These are phyloP conservation scores for Colletotrichum eremochloae DNA, from an alignment of 2,329 filamentous ascomycete species.

Conservation along the genomic window DNA sequence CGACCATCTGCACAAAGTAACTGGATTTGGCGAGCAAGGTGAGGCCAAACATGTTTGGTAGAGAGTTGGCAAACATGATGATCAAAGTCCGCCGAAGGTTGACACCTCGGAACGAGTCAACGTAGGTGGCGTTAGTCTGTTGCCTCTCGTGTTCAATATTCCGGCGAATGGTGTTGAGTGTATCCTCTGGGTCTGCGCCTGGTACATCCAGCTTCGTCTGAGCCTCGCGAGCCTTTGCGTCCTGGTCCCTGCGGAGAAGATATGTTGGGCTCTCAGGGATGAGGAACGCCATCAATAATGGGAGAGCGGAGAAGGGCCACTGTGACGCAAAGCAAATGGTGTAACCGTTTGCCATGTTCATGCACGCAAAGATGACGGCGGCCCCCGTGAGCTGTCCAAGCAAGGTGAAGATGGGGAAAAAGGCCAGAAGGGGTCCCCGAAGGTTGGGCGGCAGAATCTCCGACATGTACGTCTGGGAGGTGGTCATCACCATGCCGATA, in stretches of 20 bases:
- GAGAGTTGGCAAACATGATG: constrained; percentile 56
- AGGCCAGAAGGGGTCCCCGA: constrained; percentile 61
- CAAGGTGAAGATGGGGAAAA: constrained; percentile 63
- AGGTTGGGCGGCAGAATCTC: constrained; percentile 62
- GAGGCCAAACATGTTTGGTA: constrained; percentile 61
- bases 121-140: constrained; percentile 52
- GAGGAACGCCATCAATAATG: constrained; percentile 57
- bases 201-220: constrained; percentile 63
- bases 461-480: constrained; percentile 62
- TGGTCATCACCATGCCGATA: constrained; percentile 59
- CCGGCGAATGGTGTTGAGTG: constrained; percentile 59
- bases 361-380: constrained; percentile 54
- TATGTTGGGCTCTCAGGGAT: constrained; percentile 66
- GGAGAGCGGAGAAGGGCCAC: constrained; percentile 59
- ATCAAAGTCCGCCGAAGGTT: constrained; percentile 59
- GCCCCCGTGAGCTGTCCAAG: constrained; percentile 63
- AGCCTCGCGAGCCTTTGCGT: constrained; percentile 57
- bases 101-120: constrained; percentile 58
- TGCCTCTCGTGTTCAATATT: constrained; percentile 59
- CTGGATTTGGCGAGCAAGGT: constrained; percentile 58
- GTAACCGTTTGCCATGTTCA: constrained; percentile 52
- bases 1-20: constrained; percentile 56
- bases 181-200: constrained; percentile 54
- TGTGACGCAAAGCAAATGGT: constrained; percentile 58
- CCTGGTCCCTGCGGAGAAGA: constrained; percentile 57